Evolutionary conservation across 352 stramenopile genomes (phyloP).

Genomic region (Phytopythium mirpurense): DNA sequence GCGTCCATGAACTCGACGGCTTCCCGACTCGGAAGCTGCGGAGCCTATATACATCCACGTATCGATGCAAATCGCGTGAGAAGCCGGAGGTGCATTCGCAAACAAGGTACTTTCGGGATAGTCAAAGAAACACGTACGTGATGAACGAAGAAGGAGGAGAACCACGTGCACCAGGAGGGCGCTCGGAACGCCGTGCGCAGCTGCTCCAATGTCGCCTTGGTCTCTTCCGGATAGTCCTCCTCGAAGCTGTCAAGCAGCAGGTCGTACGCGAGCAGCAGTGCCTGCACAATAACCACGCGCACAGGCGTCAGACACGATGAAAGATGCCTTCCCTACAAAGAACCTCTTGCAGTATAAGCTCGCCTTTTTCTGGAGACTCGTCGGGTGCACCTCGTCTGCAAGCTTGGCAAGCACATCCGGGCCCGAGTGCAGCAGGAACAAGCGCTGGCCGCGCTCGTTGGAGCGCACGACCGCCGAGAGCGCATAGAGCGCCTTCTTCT

Average conservation of each 20-base stretch:
- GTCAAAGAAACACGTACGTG: too few species aligned
- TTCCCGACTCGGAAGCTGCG: conserved; percentile 34
- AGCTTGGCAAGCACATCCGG: conserved; percentile 32
- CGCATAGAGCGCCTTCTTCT: conserved; percentile 82
- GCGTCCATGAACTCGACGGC: conserved; percentile 50
- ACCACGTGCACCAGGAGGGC: conserved; percentile 46
- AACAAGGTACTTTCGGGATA: too few species aligned
- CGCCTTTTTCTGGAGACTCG: conserved; percentile 66
- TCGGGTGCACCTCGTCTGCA: conserved; percentile 34
- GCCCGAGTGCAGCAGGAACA: conserved; percentile 50
- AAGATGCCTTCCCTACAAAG: too few species aligned
- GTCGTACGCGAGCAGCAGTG: conserved; percentile 67
- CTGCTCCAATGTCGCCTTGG: conserved; percentile 28
- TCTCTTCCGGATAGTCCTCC: conserved; percentile 9
- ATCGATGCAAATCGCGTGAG: too few species aligned
- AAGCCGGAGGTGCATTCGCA: too few species aligned
- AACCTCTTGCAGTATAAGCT: too few species aligned
- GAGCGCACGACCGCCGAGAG: conserved; percentile 65
- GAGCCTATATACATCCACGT: conserved; percentile 16
- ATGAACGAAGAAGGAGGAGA: conserved; percentile 42
- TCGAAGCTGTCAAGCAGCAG: conserved; percentile 39
- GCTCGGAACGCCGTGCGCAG: conserved; percentile 45
- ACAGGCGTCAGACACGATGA: background rate
- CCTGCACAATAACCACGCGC: conserved; percentile 14
- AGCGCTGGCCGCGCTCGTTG: conserved; percentile 59